phyloP scores from a whole-genome alignment of 2,329 filamentous ascomycete genomes.

The Scytalidium sp. region DNA sequence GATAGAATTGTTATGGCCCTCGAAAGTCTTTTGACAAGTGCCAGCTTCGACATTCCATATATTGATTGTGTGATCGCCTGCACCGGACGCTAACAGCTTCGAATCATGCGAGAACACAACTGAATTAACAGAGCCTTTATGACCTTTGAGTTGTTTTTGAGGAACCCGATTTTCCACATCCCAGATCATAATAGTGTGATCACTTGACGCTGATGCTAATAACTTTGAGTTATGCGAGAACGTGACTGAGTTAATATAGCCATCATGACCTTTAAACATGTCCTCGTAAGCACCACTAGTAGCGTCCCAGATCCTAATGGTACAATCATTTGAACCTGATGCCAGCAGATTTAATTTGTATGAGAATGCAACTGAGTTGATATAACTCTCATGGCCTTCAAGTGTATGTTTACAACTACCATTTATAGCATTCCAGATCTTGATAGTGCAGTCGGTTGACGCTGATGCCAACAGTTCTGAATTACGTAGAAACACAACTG shows the following conservation, averaged over 20 bases:
- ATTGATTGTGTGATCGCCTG: too few species aligned
- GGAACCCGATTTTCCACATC: background rate
- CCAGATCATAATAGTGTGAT: too few species aligned
- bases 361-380: constrained; percentile 42
- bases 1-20: too few species aligned
- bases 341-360: background rate
- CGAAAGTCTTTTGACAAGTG: too few species aligned
- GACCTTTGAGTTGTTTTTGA: too few species aligned
- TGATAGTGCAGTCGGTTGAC: constrained; percentile 1
- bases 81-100: too few species aligned
- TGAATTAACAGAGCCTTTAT: too few species aligned
- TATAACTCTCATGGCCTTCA: constrained; percentile 72
- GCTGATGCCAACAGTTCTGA: constrained; percentile 2
- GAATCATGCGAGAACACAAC: too few species aligned
- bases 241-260: background rate
- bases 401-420: constrained; percentile 79
- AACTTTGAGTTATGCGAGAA: background rate
- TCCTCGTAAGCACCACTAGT: background rate
- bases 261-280: background rate
- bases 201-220: too few species aligned
- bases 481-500: background rate
- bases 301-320: background rate
- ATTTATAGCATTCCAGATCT: constrained; percentile 66
- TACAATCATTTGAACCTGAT: constrained; percentile 1
- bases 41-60: too few species aligned